A percentile compares a stretch with the other conserved stretches of the same genome.
Evolutionary conservation across 2,329 filamentous ascomycete species (phyloP).

Genomic region (Botrytis cinerea): DNA sequence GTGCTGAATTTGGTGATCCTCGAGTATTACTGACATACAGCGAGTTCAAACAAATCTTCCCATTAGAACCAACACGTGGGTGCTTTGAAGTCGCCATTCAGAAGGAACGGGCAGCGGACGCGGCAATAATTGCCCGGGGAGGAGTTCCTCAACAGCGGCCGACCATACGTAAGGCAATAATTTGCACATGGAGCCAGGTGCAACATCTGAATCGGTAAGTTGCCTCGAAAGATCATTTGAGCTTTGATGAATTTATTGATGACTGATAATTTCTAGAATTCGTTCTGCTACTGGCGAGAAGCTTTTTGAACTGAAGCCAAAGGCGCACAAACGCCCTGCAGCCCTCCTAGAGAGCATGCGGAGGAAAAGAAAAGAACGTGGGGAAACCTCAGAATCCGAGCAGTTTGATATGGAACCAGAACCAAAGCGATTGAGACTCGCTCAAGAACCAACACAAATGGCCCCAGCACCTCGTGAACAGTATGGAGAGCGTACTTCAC

Average conservation of each 20-base stretch:
- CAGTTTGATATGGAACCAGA: neutral
- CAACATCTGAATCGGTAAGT: neutral
- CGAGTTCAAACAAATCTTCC: neutral
- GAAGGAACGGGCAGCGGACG: neutral
- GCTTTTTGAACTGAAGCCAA: neutral
- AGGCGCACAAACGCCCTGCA: neutral
- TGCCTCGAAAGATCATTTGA: accelerated
- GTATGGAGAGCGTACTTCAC: neutral
- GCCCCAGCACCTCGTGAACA: accelerated
- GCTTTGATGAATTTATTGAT: neutral
- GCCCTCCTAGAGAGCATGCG: neutral
- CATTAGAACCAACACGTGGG: neutral
- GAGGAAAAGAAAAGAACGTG: neutral
- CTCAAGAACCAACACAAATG: neutral
- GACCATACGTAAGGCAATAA: neutral
- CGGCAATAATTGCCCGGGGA: neutral
- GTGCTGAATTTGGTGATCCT: neutral
- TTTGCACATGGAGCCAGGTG: neutral
- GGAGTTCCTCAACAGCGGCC: neutral
- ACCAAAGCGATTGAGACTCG: neutral
- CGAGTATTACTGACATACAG: neutral
- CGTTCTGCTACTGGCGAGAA: neutral
- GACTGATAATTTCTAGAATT: neutral
- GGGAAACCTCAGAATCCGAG: neutral
- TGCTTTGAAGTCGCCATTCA: neutral